Percentiles rank a stretch among this genome's conserved stretches.
These are phyloP conservation scores for Phoma sp. DNA, from an alignment of 2,329 filamentous ascomycete genomes.

Conservation along the genomic window DNA sequence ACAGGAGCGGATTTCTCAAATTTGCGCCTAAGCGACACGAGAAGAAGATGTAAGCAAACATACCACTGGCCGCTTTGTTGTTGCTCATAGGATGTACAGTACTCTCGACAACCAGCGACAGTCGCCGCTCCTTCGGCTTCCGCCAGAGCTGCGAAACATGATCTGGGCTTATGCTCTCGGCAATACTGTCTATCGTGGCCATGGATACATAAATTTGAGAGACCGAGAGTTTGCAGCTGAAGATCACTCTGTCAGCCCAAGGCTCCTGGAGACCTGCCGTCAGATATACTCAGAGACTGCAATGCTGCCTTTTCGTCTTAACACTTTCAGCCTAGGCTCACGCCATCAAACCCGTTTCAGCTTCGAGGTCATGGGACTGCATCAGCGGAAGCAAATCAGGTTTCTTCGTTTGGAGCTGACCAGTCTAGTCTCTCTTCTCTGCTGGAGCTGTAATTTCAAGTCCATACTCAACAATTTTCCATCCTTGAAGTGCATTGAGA, in stretches of 20 bases:
- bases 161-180: constrained; percentile 25
- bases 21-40: not conserved
- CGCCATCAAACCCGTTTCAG: not conserved
- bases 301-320: not conserved
- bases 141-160: constrained; percentile 18
- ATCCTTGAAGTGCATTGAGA: too few relatives aligned
- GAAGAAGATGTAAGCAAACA: not conserved
- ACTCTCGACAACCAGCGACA: constrained; percentile 8
- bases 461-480: too few relatives aligned
- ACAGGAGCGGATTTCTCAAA: not conserved
- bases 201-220: not conserved
- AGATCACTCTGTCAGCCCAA: not conserved
- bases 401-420: not conserved
- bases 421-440: too few relatives aligned
- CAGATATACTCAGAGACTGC: constrained; percentile 15
- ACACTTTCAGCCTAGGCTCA: not conserved
- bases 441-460: too few relatives aligned
- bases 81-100: constrained; percentile 5
- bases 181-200: not conserved
- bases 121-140: constrained; percentile 22
- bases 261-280: constrained; percentile 5
- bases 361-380: not conserved
- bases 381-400: not conserved
- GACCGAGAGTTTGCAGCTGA: not conserved
- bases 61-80: not conserved